phyloP scores from a whole-genome alignment of 768 basidiomycete species.

The Epithele typhae region DNA sequence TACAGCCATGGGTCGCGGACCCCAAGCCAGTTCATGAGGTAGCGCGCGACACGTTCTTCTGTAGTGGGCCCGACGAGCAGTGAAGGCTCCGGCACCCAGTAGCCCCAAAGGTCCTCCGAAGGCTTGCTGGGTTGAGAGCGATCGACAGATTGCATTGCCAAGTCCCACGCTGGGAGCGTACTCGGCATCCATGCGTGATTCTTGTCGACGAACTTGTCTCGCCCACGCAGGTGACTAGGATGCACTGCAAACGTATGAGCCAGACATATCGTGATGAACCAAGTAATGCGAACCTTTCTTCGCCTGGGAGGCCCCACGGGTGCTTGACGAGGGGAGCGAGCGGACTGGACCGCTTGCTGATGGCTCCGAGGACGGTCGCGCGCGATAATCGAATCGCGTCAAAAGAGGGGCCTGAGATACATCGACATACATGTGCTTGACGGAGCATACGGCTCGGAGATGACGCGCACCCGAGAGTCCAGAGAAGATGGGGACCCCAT shows the following conservation, averaged over 20 bases:
- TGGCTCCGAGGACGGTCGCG: not conserved
- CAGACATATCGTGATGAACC: too few species aligned
- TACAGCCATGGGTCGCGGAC: not conserved
- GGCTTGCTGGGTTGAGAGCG: not conserved
- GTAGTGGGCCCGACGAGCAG: not conserved
- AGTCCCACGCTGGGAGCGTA: not conserved
- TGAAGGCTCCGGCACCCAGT: slow-evolving; percentile 1
- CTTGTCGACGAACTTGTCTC: not conserved
- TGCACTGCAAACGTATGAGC: too few species aligned
- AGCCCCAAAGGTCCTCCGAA: not conserved
- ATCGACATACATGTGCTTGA: slow-evolving; percentile 1
- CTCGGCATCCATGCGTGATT: not conserved
- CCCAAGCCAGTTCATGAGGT: not conserved
- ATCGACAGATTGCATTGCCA: not conserved
- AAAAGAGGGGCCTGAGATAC: not conserved
- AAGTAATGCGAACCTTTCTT: too few species aligned
- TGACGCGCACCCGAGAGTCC: not conserved
- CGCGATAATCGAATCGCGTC: not conserved
- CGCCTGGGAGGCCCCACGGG: too few species aligned
- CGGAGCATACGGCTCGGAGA: not conserved
- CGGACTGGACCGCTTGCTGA: not conserved
- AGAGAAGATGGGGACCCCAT: not conserved
- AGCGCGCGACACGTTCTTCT: not conserved
- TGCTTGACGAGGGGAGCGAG: too few species aligned
- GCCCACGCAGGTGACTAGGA: not conserved